These are phyloP conservation scores for Dothistroma septosporum DNA, from an alignment of 2,329 filamentous ascomycete genomes.

Conservation along the genomic window DNA sequence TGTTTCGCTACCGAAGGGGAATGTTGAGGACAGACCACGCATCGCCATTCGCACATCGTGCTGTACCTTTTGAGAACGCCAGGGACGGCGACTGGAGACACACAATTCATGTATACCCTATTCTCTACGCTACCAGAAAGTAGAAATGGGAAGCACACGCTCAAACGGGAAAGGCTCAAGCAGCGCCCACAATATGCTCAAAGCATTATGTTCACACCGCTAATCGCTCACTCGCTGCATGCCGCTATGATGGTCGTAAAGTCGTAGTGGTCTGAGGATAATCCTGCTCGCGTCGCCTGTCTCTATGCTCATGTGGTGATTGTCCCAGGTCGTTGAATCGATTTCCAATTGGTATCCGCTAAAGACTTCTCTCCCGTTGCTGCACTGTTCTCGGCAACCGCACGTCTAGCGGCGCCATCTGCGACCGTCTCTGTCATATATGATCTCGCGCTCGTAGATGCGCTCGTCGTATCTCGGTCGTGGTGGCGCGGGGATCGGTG, in stretches of 20 bases:
- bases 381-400: neutral
- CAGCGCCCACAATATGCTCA: neutral
- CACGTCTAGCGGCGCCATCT: slow-evolving; percentile 13
- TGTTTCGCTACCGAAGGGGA: too few relatives aligned
- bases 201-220: neutral
- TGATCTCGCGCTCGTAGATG: slow-evolving; percentile 63
- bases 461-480: slow-evolving; percentile 56
- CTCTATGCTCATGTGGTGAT: neutral
- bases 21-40: too few relatives aligned
- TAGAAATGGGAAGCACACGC: neutral
- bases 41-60: too few relatives aligned
- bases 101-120: neutral
- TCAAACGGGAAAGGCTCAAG: neutral
- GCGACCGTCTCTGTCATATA: slow-evolving; percentile 52
- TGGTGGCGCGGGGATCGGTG: slow-evolving; percentile 41
- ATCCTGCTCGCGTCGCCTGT: neutral
- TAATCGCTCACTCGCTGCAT: neutral
- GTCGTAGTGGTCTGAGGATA: neutral
- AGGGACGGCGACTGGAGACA: neutral
- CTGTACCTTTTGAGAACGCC: neutral
- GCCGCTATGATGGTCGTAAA: neutral
- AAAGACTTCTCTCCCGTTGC: neutral
- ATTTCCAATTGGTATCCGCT: neutral
- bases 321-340: neutral
- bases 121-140: neutral